Percentiles rank a stretch among this genome's conserved stretches.
Conservation (phyloP, 768 basidiomycete species). For the Piloderma croceum region DNA sequence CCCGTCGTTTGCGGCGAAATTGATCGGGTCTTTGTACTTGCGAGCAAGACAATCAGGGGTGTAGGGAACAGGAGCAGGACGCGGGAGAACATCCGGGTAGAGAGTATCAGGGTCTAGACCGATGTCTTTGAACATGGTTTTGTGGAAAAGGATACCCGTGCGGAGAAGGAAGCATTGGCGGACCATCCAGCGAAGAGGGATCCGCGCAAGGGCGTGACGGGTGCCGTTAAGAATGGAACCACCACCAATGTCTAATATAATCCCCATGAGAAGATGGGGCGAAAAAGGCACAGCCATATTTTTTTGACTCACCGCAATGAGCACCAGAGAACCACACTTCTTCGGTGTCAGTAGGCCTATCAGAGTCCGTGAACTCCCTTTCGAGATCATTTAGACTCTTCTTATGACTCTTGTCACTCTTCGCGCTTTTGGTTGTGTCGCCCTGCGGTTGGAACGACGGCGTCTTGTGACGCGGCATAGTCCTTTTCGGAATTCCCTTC, state of each 20-base stretch:
- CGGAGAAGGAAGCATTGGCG: conserved; percentile 39
- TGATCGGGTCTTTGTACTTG: no score
- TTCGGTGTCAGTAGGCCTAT: conserved; percentile 55
- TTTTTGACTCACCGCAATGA: conserved; percentile 27
- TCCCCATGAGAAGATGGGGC: background rate
- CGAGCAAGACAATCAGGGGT: no score
- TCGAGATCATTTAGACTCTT: no score
- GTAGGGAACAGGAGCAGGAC: conserved; percentile 28
- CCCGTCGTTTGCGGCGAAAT: no score
- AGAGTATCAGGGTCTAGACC: conserved; percentile 27
- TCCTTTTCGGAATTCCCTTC: conserved; percentile 18
- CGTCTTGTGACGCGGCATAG: conserved; percentile 2
- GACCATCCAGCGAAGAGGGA: conserved; percentile 52
- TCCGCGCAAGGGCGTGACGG: conserved; percentile 34
- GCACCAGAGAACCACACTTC: conserved; percentile 66
- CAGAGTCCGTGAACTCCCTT: no score
- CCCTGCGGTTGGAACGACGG: no score
- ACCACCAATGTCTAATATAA: conserved; percentile 46
- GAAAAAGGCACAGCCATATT: background rate
- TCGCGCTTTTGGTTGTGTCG: no score
- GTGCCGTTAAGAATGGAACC: conserved; percentile 40
- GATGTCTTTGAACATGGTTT: conserved; percentile 25
- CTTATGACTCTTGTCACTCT: no score
- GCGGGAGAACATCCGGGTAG: conserved; percentile 19
- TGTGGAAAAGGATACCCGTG: conserved; percentile 40